phyloP scores from a whole-genome alignment of 495 filamentous ascomycete genomes.

The Jackrogersella minutella region DNA sequence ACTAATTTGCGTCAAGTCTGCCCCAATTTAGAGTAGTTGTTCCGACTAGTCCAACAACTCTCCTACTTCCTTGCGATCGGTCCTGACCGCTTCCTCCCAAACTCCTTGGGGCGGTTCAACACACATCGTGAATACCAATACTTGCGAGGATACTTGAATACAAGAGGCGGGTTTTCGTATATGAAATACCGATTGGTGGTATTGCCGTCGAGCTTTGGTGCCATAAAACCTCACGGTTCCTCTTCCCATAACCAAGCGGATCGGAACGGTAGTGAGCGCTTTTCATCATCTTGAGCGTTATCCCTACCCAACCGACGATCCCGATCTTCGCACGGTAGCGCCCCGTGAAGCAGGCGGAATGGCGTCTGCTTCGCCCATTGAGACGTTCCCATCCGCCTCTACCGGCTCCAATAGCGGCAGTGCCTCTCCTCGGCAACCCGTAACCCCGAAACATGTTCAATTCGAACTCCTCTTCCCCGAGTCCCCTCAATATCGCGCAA shows the following conservation, averaged over 20 bases:
- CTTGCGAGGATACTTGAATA: conserved; percentile 4
- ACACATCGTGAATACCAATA: conserved; percentile 26
- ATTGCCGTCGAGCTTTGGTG: conserved; percentile 35
- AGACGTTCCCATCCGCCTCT: conserved; percentile 41
- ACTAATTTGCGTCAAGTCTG: conserved; percentile 15
- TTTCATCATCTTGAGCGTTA: conserved; percentile 31
- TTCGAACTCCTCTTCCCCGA: conserved; percentile 85
- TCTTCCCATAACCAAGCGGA: conserved; percentile 23
- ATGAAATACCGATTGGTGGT: conserved; percentile 29
- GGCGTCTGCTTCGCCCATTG: conserved; percentile 59
- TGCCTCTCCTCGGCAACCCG: conserved; percentile 56
- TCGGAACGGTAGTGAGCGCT: conserved; percentile 42
- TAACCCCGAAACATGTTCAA: conserved; percentile 76
- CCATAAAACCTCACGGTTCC: conserved; percentile 29
- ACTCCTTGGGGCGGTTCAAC: conserved; percentile 7
- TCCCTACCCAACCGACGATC: conserved; percentile 19
- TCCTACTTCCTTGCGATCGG: conserved; percentile 40
- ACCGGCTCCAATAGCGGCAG: conserved; percentile 49
- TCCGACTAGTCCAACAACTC: conserved; percentile 25
- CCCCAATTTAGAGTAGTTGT: conserved; percentile 11
- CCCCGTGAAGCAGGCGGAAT: conserved; percentile 48
- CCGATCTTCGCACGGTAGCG: conserved; percentile 36
- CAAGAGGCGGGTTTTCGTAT: conserved; percentile 18
- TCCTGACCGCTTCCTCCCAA: conserved; percentile 36
- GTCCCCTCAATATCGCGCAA: conserved; percentile 74